Conservation (phyloP, 1,284 basidiomycete genomes). For the Phellopilus nigrolimitatus region DNA sequence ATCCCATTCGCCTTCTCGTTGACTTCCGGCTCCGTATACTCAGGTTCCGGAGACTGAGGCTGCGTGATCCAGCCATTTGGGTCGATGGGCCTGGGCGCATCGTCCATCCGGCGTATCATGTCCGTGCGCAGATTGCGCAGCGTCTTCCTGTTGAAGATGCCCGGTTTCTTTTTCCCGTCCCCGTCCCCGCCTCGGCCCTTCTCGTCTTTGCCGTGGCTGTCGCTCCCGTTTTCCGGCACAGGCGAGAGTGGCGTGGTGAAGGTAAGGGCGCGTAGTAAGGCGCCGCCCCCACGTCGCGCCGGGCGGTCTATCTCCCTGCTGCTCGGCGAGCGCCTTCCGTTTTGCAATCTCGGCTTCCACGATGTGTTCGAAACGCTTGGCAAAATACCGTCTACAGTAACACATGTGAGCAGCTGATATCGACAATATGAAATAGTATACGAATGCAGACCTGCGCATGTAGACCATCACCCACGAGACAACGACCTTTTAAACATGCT, state of each 20-base stretch:
- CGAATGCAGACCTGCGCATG: constrained; percentile 47
- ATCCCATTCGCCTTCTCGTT: not conserved
- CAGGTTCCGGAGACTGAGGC: constrained; percentile 24
- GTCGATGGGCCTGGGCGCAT: constrained; percentile 76
- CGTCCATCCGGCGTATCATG: constrained; percentile 84
- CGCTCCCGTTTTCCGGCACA: not conserved
- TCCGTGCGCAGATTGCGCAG: constrained; percentile 50
- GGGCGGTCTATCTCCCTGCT: not conserved
- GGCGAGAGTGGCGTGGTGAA: not conserved
- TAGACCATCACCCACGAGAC: constrained; percentile 73
- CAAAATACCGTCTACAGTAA: constrained; percentile 74
- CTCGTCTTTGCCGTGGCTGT: not conserved
- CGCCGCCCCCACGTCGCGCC: not conserved
- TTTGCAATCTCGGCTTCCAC: constrained; percentile 41
- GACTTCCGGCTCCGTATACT: not conserved
- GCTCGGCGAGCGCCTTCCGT: not conserved
- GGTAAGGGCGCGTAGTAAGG: constrained; percentile 7
- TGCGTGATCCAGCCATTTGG: constrained; percentile 72
- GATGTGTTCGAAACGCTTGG: constrained; percentile 65
- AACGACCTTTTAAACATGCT: constrained; percentile 40
- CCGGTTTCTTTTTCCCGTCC: constrained; percentile 7
- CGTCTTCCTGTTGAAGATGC: constrained; percentile 12
- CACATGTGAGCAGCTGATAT: constrained; percentile 5
- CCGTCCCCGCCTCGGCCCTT: not conserved
- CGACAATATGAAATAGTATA: constrained; percentile 2